phyloP scores from a whole-genome alignment of 106 monocot genomes.

The Apostasia ramifera region DNA sequence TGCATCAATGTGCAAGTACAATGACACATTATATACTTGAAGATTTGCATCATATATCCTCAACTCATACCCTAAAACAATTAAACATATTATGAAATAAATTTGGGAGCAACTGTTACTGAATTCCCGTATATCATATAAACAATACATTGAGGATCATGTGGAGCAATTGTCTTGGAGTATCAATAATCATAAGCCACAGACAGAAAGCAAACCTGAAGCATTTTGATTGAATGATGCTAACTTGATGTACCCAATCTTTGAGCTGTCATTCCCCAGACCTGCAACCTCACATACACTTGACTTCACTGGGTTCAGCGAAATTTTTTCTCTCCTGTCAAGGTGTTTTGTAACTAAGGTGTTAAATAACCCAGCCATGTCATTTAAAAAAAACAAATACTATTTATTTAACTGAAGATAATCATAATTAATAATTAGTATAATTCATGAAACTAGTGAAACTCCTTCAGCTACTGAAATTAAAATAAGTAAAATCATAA shows the following conservation, averaged over 20 bases:
- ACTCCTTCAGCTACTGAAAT: neutral
- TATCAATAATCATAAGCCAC: too few species aligned
- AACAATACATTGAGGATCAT: too few species aligned
- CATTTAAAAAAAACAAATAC: neutral
- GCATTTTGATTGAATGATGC: constrained; percentile 96
- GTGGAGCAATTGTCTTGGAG: too few species aligned
- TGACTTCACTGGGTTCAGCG: constrained; percentile 81
- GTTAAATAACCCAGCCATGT: neutral
- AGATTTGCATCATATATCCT: too few species aligned
- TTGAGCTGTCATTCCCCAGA: constrained; percentile 42
- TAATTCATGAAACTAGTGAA: neutral
- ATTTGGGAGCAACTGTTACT: too few species aligned
- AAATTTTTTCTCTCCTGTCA: constrained; percentile 74
- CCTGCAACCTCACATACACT: constrained; percentile 74
- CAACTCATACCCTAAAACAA: too few species aligned
- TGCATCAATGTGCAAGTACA: too few species aligned
- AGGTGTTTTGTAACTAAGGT: neutral
- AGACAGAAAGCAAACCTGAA: constrained; percentile 47
- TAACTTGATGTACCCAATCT: constrained; percentile 88
- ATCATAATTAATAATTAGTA: neutral
- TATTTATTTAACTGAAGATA: neutral
- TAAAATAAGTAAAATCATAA: neutral
- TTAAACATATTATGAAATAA: too few species aligned
- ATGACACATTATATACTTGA: too few species aligned
- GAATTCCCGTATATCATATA: too few species aligned